Conservation (phyloP, 108 stramenopile species). For the Cyclotella choctawhatcheeana region DNA sequence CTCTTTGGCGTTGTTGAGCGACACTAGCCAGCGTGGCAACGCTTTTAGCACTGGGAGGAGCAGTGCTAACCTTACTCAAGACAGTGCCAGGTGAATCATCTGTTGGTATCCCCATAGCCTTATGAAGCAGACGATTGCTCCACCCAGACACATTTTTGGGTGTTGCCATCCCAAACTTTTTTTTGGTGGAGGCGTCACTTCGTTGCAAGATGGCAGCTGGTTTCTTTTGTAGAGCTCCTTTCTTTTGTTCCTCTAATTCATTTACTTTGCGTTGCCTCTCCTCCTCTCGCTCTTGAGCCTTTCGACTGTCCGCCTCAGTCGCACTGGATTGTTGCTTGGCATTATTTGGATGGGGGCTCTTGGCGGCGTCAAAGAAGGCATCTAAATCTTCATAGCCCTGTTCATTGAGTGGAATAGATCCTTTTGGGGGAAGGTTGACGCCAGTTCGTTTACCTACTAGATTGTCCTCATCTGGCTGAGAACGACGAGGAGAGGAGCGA, state of each 20-base stretch:
- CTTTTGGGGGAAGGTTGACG: constrained; percentile 31
- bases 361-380: constrained; percentile 45
- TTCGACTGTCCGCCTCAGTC: background rate
- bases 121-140: constrained; percentile 30
- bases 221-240: too few relatives aligned
- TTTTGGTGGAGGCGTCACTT: background rate
- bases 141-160: constrained; percentile 16
- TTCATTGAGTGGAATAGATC: constrained; percentile 25
- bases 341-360: constrained; percentile 17
- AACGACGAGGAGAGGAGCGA: background rate
- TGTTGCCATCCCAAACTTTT: background rate
- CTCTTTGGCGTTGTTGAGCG: background rate
- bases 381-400: constrained; percentile 49
- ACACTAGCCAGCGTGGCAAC: background rate
- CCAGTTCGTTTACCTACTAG: constrained; percentile 34
- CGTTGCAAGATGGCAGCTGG: background rate
- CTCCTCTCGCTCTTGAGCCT: background rate
- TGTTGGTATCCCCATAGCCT: constrained; percentile 41
- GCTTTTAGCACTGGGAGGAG: constrained; percentile 21
- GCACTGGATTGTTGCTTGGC: background rate
- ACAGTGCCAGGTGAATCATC: constrained; percentile 24
- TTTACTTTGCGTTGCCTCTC: too few relatives aligned
- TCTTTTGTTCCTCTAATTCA: too few relatives aligned
- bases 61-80: constrained; percentile 36
- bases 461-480: background rate